Evolutionary conservation across 768 basidiomycete genomes (phyloP), one percentile per base, ranked within the genome.

Genomic region (Clitopilus hobsonii): DNA sequence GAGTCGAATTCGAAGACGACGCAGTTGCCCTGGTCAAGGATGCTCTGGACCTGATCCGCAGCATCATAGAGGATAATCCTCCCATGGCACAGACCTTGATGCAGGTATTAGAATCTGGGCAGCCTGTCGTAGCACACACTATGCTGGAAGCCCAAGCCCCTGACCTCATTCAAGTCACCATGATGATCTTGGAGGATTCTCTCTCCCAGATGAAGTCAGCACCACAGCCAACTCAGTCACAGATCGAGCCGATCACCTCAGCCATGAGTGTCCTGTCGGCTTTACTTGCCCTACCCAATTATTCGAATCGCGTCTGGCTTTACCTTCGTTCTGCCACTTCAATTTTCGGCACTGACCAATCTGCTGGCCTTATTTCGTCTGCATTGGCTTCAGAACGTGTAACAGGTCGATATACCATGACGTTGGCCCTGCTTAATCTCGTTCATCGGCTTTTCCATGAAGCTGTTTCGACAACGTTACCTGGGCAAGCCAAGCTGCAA

Each of bases 301-400:
- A 88, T 63, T 88, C 90, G n/a, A 83, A 84, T 59, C 81, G 88
- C 1, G 89, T 95, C 22, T 96, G 93, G 94, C 74, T 93, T 8
- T 94, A 89, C 62, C 81, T 95, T 18, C 85, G 92, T 11, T 88
- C 89, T 5, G 88, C 92, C 0, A 74, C 81, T 0, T 79, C 85
- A 20, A 77, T 97, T 24, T 92, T 96, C 61, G 87, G 89, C 16
- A 75, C 84, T 5, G 83, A 82, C 23, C 75, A 75, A 41, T 65
- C 70, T 5, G 69, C 76, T 26, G 84, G 82, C 8, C 82, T 83
- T 57, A 82, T 83, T 4, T 83, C 86, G 3, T 74, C 80, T 38
- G 82, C 85, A n/a, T 72, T 96, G 57, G 78, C 86, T 0, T 70
- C 81, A 3, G 88, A 93, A 67, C 78, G 90, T 20, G 72, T 83